phyloP scores from a whole-genome alignment of 768 basidiomycete species.

The Russula vinacea region DNA sequence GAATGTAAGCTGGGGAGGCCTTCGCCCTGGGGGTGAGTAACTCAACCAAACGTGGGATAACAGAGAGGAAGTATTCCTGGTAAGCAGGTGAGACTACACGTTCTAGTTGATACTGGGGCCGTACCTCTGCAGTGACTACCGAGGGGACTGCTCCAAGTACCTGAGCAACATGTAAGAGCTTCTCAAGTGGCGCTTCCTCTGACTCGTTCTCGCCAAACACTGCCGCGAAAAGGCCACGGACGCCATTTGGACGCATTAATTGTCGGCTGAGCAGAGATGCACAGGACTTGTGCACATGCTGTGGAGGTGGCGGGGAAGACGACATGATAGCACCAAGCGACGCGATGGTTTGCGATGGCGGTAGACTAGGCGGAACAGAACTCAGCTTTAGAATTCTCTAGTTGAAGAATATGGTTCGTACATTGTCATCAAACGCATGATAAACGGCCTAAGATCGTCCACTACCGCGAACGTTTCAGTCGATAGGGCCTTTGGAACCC shows the following conservation, averaged over 20 bases:
- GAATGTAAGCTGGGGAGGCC: slow-evolving; percentile 46
- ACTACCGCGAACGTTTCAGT: slow-evolving; percentile 41
- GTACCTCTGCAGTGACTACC: slow-evolving; percentile 52
- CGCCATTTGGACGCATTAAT: slow-evolving; percentile 65
- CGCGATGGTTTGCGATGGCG: slow-evolving; percentile 62
- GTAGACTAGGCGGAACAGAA: slow-evolving; percentile 45
- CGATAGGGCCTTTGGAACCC: slow-evolving; percentile 58
- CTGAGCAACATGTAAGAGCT: slow-evolving; percentile 67
- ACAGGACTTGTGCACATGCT: slow-evolving; percentile 57
- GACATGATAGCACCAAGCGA: slow-evolving; percentile 49
- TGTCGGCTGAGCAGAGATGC: slow-evolving; percentile 65
- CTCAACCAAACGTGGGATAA: slow-evolving; percentile 54
- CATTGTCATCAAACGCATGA: slow-evolving; percentile 59
- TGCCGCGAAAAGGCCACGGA: slow-evolving; percentile 64
- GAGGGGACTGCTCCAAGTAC: slow-evolving; percentile 64
- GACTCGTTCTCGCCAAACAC: slow-evolving; percentile 63
- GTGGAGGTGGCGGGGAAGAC: slow-evolving; percentile 48
- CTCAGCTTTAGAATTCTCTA: background rate
- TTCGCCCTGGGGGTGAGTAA: slow-evolving; percentile 43
- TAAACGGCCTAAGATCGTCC: slow-evolving; percentile 49
- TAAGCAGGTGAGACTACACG: slow-evolving; percentile 1
- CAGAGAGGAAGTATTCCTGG: slow-evolving; percentile 59
- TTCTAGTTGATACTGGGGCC: slow-evolving; percentile 25
- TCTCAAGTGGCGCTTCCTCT: slow-evolving; percentile 58
- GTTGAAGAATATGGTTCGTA: slow-evolving; percentile 40